Base-by-base conservation (phyloP, 768 basidiomycete species). In the Dioszegia crocea region DNA sequence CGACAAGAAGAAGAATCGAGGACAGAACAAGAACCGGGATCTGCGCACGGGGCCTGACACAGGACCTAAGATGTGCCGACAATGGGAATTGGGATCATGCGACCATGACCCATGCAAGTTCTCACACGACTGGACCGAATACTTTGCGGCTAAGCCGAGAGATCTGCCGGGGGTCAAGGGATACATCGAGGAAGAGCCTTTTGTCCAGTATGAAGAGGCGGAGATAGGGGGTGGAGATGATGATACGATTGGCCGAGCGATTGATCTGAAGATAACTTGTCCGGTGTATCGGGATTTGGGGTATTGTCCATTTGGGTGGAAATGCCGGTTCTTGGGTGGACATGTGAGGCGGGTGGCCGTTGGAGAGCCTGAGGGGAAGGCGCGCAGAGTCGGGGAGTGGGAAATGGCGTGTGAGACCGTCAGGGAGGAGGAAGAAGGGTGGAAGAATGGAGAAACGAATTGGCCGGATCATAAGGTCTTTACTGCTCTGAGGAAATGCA, bases 321-420 rank as follows among this genome's bases (percentile, higher is more conserved):
- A 91, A 75, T 99, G 96, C 74, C 85, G 96, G 1, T 96, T 88
- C 77, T 82, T 96, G 4, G 86, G 87, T 12, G 86, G 83, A 2
- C 94, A 99, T 75, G 78, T 87, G 11, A 77, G 71, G 17, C 77
- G 78, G 33, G 79, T 81, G 30, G 80, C 80, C 16, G 77, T 79
- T 43, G 58, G 59, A 14, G 84, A 83, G 1, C 56, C 41, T 8
- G 46, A 39, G n/a, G 64, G 45, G 10, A 43, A 40, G 17, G 1
- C 16, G 27, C 4, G 38, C 46, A 47, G 51, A 45, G 30, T 70
- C 1, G 63, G 61, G 12, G 62, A 43, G 9, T 74, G 68, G 75
- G 65, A 68, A 43, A 30, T 67, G 14, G 38, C 51, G 47, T 62
- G 54, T 14, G 46, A 44, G 30, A 14, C 38, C 86, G 82, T 73